A percentile compares a stretch with the other conserved stretches of the same genome.
phyloP scores from a whole-genome alignment of 768 basidiomycete genomes.

The Tulasnella sp. region DNA sequence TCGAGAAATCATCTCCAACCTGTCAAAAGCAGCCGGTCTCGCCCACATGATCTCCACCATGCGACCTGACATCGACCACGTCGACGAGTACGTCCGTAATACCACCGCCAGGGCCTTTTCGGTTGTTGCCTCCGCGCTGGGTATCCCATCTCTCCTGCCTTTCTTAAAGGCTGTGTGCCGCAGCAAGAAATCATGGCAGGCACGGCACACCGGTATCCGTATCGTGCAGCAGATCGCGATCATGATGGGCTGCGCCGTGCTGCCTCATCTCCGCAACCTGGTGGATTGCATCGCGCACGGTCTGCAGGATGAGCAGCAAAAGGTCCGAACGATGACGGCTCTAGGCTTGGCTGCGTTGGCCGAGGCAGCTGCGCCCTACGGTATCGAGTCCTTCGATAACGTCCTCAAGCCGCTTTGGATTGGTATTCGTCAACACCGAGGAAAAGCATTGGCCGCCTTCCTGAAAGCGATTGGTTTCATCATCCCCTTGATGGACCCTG shows the following conservation, averaged over 20 bases:
- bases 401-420: constrained; percentile 92
- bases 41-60: constrained; percentile 99
- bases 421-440: constrained; percentile 88
- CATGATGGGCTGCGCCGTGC: constrained; percentile 99
- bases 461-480: constrained; percentile 98
- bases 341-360: constrained; percentile 86
- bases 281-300: constrained; percentile 91
- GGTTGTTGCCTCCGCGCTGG: constrained; percentile 95
- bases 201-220: constrained; percentile 96
- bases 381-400: constrained; percentile 98
- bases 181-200: constrained; percentile 99
- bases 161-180: constrained; percentile 98
- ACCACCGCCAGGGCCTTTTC: constrained; percentile 98
- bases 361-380: constrained; percentile 95
- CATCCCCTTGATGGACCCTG: constrained; percentile 98
- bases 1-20: constrained; percentile 96
- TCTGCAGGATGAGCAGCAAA: constrained; percentile 88
- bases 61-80: constrained; percentile 99
- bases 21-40: constrained; percentile 96
- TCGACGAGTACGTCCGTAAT: constrained; percentile 98
- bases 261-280: constrained; percentile 92
- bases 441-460: constrained; percentile 90
- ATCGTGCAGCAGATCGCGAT: constrained; percentile 99
- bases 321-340: constrained; percentile 93
- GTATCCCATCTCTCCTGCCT: constrained; percentile 92